Evolutionary conservation across 495 filamentous ascomycete genomes (phyloP), one percentile per base, ranked within the genome.

Genomic region (Cenococcum geophilum): DNA sequence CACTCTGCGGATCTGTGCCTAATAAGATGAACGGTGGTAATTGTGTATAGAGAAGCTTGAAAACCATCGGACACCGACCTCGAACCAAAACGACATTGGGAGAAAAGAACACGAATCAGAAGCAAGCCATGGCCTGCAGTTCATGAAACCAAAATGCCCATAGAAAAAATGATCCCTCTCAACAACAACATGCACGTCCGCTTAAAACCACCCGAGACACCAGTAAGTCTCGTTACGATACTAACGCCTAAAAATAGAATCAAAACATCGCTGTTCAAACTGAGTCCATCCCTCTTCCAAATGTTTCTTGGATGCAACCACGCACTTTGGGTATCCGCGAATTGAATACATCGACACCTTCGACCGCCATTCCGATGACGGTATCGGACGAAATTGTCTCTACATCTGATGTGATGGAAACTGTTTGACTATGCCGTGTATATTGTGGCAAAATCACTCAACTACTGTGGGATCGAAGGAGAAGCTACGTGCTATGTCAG

Each of bases 391-490:
- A 18, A 14, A 45, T 16, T 45, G 40, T 45, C 40, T 18, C 40
- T 45, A 45, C 3, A 14, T 14, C 40, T 45, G 18, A 18, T 45
- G 40, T 4, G 18, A 16, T 16, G 11, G 18, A 45, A 18, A 45
- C 40, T 18, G 40, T 18, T 18, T 4, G 12, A 14, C 14, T 45
- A 45, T 45, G 1, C 11, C 11, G 40, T 18, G 4, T 45, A 45
- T 45, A 4, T 45, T 18, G 40, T 18, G 4, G 18, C 40, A 14
- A 45, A 14, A 45, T 21, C 49, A 4, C 27, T 53, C 35, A 70
- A 36, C 55, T 56, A 54, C 68, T 70, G 56, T 70, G 68, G 50
- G 68, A 70, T 34, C 68, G 58, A 62, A 68, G 60, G 36, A 70
- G 47, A 34, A 70, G 62, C 65, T 68, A 43, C 6, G 34, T 22